Base-by-base conservation (phyloP, 169 alveolate species). In the Babesia caballi region DNA sequence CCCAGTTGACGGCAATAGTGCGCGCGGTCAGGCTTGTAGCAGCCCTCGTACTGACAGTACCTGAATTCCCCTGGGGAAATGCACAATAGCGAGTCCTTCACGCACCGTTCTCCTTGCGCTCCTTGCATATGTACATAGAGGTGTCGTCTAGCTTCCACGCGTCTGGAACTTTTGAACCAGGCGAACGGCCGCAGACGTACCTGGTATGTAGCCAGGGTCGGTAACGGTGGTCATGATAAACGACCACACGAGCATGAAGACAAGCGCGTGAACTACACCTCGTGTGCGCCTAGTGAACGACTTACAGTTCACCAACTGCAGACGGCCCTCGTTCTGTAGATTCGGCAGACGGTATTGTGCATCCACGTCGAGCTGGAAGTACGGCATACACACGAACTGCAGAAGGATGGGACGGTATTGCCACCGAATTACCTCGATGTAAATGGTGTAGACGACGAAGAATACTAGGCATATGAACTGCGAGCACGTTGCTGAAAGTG, bases 11-110 rank as follows among this genome's bases (percentile, higher is more conserved):
- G 67, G 35, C 63, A 67, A 36, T 33, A 77, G 54, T 71, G 82
- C 12, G 73, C 68, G 9, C 88, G 59, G 40, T 80, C 88, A 0
- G 88, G 88, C 35, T 80, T 80, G 70, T 70, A 80, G 47, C 88
- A 80, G 1, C 40, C 36, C 42, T 80, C 88, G 42, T 46, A 46
- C 44, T 69, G 27, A 46, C 88, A 80, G 44, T 61, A 80, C n/a
- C 88, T 33, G n/a, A 70, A 61, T 25, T 80, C 88, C 17, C 81
- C 78, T 66, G 57, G 7, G 25, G 30, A 32, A 12, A 14, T 53
- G 0, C 4, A 52, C 19, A n/a, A 28, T 8, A 8, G 25, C 0
- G 15, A 8, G 15, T 15, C 11, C 15, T 0, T 9, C 12, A 52
- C 54, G 15, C n/a, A 36, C 88, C 88, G 49, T 80, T 80, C 52